A percentile compares a stretch with the other conserved stretches of the same genome.
These are phyloP conservation scores for Venturia effusa DNA, from an alignment of 2,329 filamentous ascomycete genomes.

Conservation along the genomic window DNA sequence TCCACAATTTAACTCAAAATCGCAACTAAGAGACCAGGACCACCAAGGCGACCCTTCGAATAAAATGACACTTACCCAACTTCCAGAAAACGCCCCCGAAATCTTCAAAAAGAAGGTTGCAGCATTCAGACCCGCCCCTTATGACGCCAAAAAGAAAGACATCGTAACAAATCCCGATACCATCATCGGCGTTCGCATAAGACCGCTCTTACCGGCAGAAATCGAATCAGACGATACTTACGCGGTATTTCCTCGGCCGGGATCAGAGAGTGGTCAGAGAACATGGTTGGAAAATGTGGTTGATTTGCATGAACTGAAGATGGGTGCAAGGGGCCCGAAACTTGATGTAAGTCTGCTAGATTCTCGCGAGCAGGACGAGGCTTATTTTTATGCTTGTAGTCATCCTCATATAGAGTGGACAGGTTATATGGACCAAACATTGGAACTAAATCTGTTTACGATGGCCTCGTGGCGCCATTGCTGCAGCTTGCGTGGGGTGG, in stretches of 20 bases:
- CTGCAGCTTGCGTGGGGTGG: conserved; percentile 37
- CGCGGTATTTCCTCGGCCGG: conserved; percentile 13
- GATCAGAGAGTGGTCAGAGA: conserved; percentile 12
- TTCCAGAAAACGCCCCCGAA: neutral
- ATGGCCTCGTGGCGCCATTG: conserved; percentile 30
- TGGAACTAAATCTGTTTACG: conserved; percentile 31
- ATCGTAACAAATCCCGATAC: neutral
- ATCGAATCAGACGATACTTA: neutral
- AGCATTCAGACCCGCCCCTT: neutral
- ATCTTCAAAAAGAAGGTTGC: neutral
- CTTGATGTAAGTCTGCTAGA: conserved; percentile 14
- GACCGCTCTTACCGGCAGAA: neutral
- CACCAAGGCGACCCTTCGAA: neutral
- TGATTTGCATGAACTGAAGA: conserved; percentile 18
- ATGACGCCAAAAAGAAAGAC: neutral
- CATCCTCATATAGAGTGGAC: neutral
- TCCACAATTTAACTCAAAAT: neutral
- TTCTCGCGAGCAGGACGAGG: no score
- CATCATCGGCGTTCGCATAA: conserved; percentile 2
- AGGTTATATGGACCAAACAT: neutral
- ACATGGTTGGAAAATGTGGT: conserved; percentile 14
- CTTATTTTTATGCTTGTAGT: neutral
- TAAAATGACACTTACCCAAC: neutral
- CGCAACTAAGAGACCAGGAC: no score
- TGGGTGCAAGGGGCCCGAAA: conserved; percentile 14